Base-by-base conservation (phyloP, 179 eudicot species). In the Amaranthus tricolor region DNA sequence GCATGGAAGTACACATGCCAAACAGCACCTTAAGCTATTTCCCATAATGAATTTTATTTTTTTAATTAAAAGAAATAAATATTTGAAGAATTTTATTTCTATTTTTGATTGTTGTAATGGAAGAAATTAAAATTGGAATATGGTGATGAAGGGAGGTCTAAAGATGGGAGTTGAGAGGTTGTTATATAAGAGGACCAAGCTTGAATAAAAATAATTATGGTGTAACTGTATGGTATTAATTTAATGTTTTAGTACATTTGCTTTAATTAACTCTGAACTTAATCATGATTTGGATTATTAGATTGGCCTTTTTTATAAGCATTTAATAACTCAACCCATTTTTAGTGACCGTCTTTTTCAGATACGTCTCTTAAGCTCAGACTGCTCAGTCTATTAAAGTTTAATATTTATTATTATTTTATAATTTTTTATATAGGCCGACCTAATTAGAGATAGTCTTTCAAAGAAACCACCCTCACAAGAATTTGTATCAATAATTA, bases 1-100 rank as follows among this genome's bases (percentile, higher is more conserved):
- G 76, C 96, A 93, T 5, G 98, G 98, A 21, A 93, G 86, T 31
- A 93, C 87, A 70, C 98, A 93, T 5, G 94, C 94, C 77, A 93
- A 84, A 82, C 98, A 89, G 59, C 98, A 93, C 77, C 96, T 83
- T 73, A 93, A 61, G 82, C 90, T 88, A 80, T 93, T 93, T 1
- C 94, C 91, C 98, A 91, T 31, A 0, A 10, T 16, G 2, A 0
- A 7, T 20, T 14, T 31, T 24, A 24, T 57, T 31, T 72, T 70
- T 51, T 56, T 47, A 31, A 51, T 24, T 8, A n/a, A 40, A 49
- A 14, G 43, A 17, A 64, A 7, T 15, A 1, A 43, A 16, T 10
- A n/a, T 6, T 43, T n/a, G 51, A 31, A 43, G 11, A 5, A 31
- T 14, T 11, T 20, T 16, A 52, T 20, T 6, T 24, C 13, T 47